Evolutionary conservation across 495 filamentous ascomycete genomes (phyloP).

Genomic region (Oleoguttula mirabilis): DNA sequence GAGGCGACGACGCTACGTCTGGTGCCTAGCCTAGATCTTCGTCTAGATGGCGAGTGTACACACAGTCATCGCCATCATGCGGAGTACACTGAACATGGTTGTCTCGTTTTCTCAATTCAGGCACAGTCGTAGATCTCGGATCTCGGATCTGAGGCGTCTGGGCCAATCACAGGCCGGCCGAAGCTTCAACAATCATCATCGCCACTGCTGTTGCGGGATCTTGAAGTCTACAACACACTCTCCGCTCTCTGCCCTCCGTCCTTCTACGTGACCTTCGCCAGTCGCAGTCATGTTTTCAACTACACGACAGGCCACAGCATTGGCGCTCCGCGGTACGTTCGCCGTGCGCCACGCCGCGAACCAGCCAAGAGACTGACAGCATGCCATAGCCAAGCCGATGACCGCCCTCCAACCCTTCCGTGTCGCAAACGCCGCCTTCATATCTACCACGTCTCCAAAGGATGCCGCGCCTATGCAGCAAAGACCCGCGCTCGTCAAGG

Average conservation of each 20-base stretch:
- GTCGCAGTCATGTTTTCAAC: slow-evolving; percentile 47
- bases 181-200: too few relatives aligned
- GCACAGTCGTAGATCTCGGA: too few relatives aligned
- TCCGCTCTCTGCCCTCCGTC: slow-evolving; percentile 19
- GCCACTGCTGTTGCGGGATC: too few relatives aligned
- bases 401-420: slow-evolving; percentile 48
- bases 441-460: slow-evolving; percentile 51
- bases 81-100: too few relatives aligned
- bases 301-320: slow-evolving; percentile 49
- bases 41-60: too few relatives aligned
- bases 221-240: slow-evolving; percentile 1
- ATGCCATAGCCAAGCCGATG: slow-evolving; percentile 45
- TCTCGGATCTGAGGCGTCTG: too few relatives aligned
- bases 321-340: slow-evolving; percentile 58
- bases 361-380: slow-evolving; percentile 28
- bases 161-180: too few relatives aligned
- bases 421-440: slow-evolving; percentile 36
- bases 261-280: slow-evolving; percentile 8
- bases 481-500: slow-evolving; percentile 28
- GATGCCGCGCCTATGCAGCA: slow-evolving; percentile 35
- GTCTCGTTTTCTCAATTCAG: too few relatives aligned
- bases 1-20: too few relatives aligned
- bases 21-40: too few relatives aligned
- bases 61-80: too few relatives aligned
- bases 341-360: neutral